These are phyloP conservation scores for Podosphaera fusca DNA, from an alignment of 2,329 filamentous ascomycete genomes.

Conservation along the genomic window DNA sequence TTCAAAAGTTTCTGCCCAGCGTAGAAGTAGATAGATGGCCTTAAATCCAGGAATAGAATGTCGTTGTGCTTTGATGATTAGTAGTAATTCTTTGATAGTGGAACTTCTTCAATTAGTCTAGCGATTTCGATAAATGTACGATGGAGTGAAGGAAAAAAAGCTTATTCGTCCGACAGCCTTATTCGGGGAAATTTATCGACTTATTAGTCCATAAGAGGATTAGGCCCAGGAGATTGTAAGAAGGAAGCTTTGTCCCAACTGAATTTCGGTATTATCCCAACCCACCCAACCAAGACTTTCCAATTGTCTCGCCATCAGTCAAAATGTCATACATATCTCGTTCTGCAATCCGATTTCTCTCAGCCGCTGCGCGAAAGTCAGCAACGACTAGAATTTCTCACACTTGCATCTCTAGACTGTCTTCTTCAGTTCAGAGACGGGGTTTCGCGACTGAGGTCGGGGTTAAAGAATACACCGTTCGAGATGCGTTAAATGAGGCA, in stretches of 20 bases:
- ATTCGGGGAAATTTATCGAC: not conserved
- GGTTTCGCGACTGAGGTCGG: constrained; percentile 22
- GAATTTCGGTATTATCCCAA: not conserved
- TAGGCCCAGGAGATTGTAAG: not conserved
- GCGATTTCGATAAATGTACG: too few relatives aligned
- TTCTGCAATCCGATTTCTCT: constrained; percentile 37
- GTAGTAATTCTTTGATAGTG: too few relatives aligned
- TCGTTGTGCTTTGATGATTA: too few relatives aligned
- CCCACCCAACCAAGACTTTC: not conserved
- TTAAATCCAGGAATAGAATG: too few relatives aligned
- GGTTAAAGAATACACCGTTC: constrained; percentile 82
- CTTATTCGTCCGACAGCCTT: too few relatives aligned
- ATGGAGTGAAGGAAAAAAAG: too few relatives aligned
- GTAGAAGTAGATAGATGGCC: too few relatives aligned
- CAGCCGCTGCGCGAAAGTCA: constrained; percentile 26
- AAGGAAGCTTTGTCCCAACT: not conserved
- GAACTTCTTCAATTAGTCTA: too few relatives aligned
- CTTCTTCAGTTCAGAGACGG: constrained; percentile 14
- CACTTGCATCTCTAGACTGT: constrained; percentile 19
- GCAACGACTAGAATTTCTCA: constrained; percentile 26
- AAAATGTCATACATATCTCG: constrained; percentile 33
- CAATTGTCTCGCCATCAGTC: constrained; percentile 5
- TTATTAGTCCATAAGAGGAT: not conserved
- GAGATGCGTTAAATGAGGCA: constrained; percentile 93
- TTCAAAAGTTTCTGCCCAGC: too few relatives aligned